These are phyloP conservation scores for Cystofilobasidium macerans DNA, from an alignment of 768 basidiomycete species.

Conservation along the genomic window DNA sequence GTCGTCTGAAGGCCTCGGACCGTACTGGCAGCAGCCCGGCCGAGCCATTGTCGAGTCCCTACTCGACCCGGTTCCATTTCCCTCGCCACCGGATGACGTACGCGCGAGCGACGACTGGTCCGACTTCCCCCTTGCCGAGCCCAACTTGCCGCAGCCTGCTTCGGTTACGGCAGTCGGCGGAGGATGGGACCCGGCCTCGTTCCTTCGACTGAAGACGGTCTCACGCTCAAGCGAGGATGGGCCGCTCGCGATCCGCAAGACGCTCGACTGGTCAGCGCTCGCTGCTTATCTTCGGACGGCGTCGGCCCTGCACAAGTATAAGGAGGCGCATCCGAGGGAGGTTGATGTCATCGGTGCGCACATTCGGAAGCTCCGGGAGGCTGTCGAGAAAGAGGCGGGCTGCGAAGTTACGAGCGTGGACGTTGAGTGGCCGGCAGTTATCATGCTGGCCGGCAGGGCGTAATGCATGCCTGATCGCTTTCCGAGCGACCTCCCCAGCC, in stretches of 20 bases:
- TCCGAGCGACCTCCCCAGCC: too few species aligned
- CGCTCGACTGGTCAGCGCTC: slow-evolving; percentile 56
- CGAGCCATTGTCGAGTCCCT: slow-evolving; percentile 61
- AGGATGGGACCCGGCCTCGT: slow-evolving; percentile 30
- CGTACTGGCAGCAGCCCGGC: slow-evolving; percentile 71
- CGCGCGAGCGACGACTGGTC: slow-evolving; percentile 4
- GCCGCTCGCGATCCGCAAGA: slow-evolving; percentile 50
- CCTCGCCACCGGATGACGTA: slow-evolving; percentile 8
- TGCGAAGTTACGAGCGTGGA: slow-evolving; percentile 35
- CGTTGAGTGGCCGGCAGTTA: slow-evolving; percentile 42
- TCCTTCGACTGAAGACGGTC: slow-evolving; percentile 35
- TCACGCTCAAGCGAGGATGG: slow-evolving; percentile 39
- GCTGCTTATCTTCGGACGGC: slow-evolving; percentile 60
- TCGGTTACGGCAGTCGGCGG: not conserved
- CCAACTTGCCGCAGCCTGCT: not conserved
- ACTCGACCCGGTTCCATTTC: slow-evolving; percentile 53
- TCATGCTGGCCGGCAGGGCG: slow-evolving; percentile 29
- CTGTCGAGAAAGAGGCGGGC: not conserved
- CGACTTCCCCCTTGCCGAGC: slow-evolving; percentile 20
- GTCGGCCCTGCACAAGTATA: slow-evolving; percentile 58
- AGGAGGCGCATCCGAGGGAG: slow-evolving; percentile 54
- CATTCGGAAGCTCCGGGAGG: slow-evolving; percentile 43
- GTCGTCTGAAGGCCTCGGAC: slow-evolving; percentile 46
- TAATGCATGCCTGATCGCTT: too few species aligned
- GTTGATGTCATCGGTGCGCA: slow-evolving; percentile 55